Base-by-base conservation (phyloP, 2,329 filamentous ascomycete species). In the Sphaerulina populicola region DNA sequence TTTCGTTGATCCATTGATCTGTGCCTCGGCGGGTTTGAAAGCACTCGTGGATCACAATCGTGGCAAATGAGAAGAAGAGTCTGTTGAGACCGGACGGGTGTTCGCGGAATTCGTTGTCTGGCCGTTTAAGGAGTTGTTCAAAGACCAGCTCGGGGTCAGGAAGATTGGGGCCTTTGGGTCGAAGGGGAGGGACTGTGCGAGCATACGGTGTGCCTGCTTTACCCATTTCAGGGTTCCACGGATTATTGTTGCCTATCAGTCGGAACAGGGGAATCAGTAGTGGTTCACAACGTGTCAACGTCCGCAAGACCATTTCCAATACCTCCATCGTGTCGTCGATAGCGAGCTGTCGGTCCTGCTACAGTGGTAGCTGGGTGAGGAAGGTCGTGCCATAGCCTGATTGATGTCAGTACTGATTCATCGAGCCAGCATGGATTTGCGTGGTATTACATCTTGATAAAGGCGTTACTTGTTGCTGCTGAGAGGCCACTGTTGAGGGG, bases 201-300 rank as follows among this genome's bases (percentile, higher is more conserved):
- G 65, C 61, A 58, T 75, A 75, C 2, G 72, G 71, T 2, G 71
- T 68, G 5, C 75, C 74, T 11, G 76, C 75, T 58, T 76, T 77
- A 56, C 76, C 76, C 67, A 78, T 73, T 46, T 77, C 72, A 1
- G 75, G 74, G 37, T 66, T 58, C 69, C 72, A 75, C 4, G 70
- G 72, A 55, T 74, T 77, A 58, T 75, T 75, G 15, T 65, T 64
- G 33, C 71, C 39, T 35, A n/a, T 10, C 10, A 35, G 12, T 23
- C 39, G 11, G 12, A 23, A 41, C 6, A 27, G 4, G 23, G 6
- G 23, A 6, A 10, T 41, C 18, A 41, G 10, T 4, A 27, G 39
- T 27, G 10, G 23, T 2, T 10, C 3, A 6, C 15, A 39, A 23
- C 12, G 10, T 18, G 6, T 41, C 15, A 4, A 41, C 8, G 15